Evolutionary conservation across 352 stramenopile species (phyloP).

Genomic region (Phytophthora meadii): DNA sequence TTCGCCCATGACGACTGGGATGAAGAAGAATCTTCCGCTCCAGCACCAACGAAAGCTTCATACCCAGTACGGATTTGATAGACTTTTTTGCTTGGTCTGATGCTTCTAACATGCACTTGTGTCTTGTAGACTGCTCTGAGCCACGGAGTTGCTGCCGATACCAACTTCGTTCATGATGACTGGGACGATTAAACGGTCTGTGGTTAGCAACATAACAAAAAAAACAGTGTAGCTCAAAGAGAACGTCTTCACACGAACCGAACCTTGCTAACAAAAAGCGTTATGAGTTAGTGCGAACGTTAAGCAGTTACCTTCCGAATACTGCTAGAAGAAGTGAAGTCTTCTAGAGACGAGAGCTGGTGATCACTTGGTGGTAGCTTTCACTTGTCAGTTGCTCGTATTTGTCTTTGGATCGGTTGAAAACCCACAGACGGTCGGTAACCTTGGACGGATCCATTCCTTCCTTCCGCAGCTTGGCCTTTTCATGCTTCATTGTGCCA

Average conservation of each 20-base stretch:
- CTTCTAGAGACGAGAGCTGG: conserved; percentile 60
- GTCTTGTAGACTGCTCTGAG: no score
- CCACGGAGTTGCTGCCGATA: no score
- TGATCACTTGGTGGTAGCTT: conserved; percentile 62
- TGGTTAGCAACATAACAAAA: neutral
- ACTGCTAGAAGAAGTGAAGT: no score
- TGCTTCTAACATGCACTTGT: no score
- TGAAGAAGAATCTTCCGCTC: conserved; percentile 17
- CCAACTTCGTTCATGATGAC: conserved; percentile 75
- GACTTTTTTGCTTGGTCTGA: no score
- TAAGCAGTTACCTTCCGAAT: neutral
- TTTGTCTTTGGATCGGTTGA: conserved; percentile 49
- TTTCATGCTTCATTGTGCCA: conserved; percentile 93
- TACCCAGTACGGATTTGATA: no score
- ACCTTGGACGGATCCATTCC: conserved; percentile 77
- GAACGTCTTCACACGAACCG: neutral
- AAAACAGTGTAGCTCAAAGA: neutral
- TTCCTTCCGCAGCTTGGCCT: conserved; percentile 86
- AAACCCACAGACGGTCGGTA: conserved; percentile 65
- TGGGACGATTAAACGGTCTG: conserved; percentile 57
- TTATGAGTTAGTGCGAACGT: conserved; percentile 9
- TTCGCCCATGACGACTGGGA: conserved; percentile 85
- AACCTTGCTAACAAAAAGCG: conserved; percentile 8
- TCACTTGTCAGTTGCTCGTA: conserved; percentile 68
- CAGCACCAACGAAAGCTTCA: no score